Conservation (phyloP, 805 yeast genomes). For the Wickerhamiella australiensis region DNA sequence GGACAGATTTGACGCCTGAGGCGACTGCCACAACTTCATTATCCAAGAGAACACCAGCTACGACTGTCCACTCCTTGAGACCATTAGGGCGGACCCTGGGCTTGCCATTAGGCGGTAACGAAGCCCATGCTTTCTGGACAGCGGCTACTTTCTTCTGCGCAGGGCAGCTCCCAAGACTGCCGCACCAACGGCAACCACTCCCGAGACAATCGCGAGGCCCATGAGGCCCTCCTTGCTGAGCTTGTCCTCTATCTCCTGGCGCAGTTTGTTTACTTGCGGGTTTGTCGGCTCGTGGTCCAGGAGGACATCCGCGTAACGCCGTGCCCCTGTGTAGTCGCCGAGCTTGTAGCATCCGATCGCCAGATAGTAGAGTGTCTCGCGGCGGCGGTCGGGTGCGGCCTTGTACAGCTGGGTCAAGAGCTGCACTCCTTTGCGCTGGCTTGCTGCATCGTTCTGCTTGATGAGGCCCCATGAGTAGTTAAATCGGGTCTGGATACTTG, state of each 20-base stretch:
- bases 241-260: constrained; percentile 68
- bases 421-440: constrained; percentile 69
- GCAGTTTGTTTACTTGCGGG: constrained; percentile 58
- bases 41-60: constrained; percentile 54
- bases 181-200: constrained; percentile 73
- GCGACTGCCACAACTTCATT: constrained; percentile 39
- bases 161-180: constrained; percentile 36
- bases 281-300: constrained; percentile 74
- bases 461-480: constrained; percentile 95
- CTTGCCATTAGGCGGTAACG: constrained; percentile 36
- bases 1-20: constrained; percentile 72
- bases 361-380: constrained; percentile 82
- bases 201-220: constrained; percentile 80
- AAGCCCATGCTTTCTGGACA: constrained; percentile 21
- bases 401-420: constrained; percentile 49
- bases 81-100: constrained; percentile 56
- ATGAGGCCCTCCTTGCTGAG: constrained; percentile 78
- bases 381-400: constrained; percentile 67
- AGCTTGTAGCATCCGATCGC: constrained; percentile 79
- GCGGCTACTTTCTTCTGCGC: constrained; percentile 20
- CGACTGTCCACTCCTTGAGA: constrained; percentile 66
- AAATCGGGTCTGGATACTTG: constrained; percentile 73
- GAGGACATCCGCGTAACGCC: constrained; percentile 71
- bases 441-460: constrained; percentile 48
- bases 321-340: constrained; percentile 76